phyloP scores from a whole-genome alignment of 352 stramenopile genomes.

The Phytopythium oedochilum region DNA sequence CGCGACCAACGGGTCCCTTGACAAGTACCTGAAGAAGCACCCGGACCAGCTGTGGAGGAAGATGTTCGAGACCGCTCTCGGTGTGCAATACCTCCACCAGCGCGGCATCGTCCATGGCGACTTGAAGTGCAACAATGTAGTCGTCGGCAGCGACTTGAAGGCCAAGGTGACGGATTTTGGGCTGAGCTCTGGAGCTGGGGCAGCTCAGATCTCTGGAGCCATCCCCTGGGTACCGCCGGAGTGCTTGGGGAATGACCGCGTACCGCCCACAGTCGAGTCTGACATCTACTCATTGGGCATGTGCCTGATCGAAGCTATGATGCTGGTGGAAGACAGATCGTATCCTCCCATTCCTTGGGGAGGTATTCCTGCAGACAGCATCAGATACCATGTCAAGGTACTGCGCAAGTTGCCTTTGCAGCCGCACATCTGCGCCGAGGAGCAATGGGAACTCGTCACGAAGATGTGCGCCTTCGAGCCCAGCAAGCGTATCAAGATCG shows the following conservation, averaged over 20 bases:
- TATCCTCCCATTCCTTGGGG: not conserved
- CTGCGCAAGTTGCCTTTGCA: not conserved
- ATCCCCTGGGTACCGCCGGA: not conserved
- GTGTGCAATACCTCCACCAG: constrained; percentile 58
- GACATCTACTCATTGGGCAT: not conserved
- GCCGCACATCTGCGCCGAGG: not conserved
- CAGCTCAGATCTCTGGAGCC: not conserved
- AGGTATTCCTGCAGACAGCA: not conserved
- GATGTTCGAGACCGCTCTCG: constrained; percentile 37
- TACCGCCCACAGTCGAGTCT: not conserved
- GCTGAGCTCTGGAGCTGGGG: not conserved
- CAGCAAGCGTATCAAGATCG: not conserved
- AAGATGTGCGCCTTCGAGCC: not conserved
- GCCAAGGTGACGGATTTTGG: too few relatives aligned
- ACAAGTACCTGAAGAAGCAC: constrained; percentile 23
- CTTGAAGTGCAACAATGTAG: not conserved
- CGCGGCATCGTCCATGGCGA: not conserved
- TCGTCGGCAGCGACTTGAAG: not conserved
- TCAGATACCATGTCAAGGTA: not conserved
- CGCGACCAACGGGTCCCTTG: constrained; percentile 30
- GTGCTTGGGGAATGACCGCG: not conserved
- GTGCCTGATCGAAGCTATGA: not conserved
- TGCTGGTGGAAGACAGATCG: not conserved
- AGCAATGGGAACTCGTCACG: not conserved
- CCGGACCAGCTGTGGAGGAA: constrained; percentile 15